These are phyloP conservation scores for Chlorociboria aeruginascens DNA, from an alignment of 495 filamentous ascomycete genomes.

Conservation along the genomic window DNA sequence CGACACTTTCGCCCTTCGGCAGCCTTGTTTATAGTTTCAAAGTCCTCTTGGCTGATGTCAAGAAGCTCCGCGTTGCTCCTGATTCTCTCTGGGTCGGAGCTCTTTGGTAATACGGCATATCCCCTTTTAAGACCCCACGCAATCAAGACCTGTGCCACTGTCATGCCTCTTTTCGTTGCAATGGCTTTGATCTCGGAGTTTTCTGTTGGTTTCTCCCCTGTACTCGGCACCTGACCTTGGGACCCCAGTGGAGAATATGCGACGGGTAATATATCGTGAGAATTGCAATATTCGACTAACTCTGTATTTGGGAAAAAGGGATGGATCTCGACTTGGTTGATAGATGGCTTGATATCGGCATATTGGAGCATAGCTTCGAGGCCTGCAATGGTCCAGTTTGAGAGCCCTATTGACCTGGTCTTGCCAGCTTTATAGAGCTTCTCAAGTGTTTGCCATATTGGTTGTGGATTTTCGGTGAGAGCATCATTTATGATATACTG, in stretches of 20 bases:
- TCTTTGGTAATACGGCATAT: conserved; percentile 35
- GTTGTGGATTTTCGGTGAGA: conserved; percentile 30
- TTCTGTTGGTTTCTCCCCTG: conserved; percentile 48
- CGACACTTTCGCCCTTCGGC: conserved; percentile 48
- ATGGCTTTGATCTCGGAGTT: conserved; percentile 37
- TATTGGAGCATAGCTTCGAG: conserved; percentile 43
- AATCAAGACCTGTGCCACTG: conserved; percentile 29
- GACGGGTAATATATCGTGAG: conserved; percentile 32
- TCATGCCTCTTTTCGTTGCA: conserved; percentile 25
- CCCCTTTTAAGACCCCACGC: conserved; percentile 38
- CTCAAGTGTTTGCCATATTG: conserved; percentile 38
- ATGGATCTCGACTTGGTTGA: conserved; percentile 86
- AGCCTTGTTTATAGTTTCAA: conserved; percentile 42
- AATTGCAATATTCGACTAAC: conserved; percentile 19
- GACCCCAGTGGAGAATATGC: conserved; percentile 44
- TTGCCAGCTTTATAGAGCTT: conserved; percentile 40
- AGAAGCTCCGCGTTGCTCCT: conserved; percentile 25
- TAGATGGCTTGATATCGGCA: conserved; percentile 50
- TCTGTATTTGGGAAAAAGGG: conserved; percentile 41
- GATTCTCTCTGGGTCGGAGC: conserved; percentile 31
- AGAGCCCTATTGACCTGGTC: conserved; percentile 25
- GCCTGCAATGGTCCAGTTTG: conserved; percentile 39
- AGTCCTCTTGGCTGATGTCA: conserved; percentile 14
- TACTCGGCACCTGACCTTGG: conserved; percentile 52
- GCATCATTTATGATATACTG: conserved; percentile 21